Base-by-base conservation (phyloP, 2,329 filamentous ascomycete species). In the Cladosporium halotolerans region DNA sequence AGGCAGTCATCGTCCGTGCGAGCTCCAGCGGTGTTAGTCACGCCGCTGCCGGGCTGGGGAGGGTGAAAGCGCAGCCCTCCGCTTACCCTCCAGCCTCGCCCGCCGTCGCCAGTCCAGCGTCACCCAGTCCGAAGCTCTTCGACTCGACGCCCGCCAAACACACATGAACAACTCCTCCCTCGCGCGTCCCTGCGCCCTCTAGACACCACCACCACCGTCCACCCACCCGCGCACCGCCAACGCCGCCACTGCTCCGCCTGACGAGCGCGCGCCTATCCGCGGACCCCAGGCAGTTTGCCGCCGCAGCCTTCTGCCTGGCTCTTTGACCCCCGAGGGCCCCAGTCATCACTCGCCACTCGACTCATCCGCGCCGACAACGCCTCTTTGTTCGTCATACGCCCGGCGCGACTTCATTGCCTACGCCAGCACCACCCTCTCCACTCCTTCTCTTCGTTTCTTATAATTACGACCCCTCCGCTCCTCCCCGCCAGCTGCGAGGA, bases 401-500 rank as follows among this genome's bases (percentile, higher is more conserved):
- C 31, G 34, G 2, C 8, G 13, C 31, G 10, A 50, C 47, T 50
- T 34, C 46, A 42, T 13, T 49, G 5, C 36, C 38, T 16, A 10
- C 38, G n/a, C 38, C 14, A 42, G 38, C 42, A 53, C 19, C 31
- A 45, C 43, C 34, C 43, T 40, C 43, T 47, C 50, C 36, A 53
- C 50, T 53, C 50, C 50, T 46, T 47, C 14, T 7, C 16, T 33
- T 28, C 23, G 7, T 28, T 11, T 41, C 31, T 42, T 44, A 51
- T 51, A 44, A 44, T 51, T 44, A 10, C 40, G 23, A 18, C 32
- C 11, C 39, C 33, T 51, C 31, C 47, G 19, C 23, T 28, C 23
- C 23, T 28, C 23, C 40, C 48, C 31, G 18, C 50, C 50, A 47
- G 50, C 50, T 53, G 50, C 50, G 50, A 53, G 50, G 50, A 53